Percentiles rank a stretch among this genome's conserved stretches.
phyloP scores from a whole-genome alignment of 2,329 filamentous ascomycete species.

The Hypoxylon sp. region DNA sequence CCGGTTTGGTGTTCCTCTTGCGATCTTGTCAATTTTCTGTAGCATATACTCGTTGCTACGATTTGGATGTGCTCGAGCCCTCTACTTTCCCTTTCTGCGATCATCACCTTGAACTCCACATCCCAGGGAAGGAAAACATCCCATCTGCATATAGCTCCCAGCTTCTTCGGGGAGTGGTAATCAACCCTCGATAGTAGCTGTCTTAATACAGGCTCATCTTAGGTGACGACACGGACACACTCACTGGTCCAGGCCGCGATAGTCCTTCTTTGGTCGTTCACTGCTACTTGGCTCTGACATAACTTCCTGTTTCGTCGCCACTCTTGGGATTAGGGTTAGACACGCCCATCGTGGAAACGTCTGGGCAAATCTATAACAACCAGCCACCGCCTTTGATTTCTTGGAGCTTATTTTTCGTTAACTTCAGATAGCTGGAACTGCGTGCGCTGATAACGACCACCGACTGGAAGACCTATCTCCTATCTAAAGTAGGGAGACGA shows the following conservation, averaged over 20 bases:
- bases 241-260: slow-evolving; percentile 32
- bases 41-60: slow-evolving; percentile 35
- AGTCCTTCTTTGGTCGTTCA: slow-evolving; percentile 25
- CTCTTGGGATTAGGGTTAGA: slow-evolving; percentile 4
- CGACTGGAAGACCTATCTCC: slow-evolving; percentile 2
- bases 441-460: slow-evolving; percentile 9
- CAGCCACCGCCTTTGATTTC: too few relatives aligned
- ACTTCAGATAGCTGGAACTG: too few relatives aligned
- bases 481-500: slow-evolving; percentile 6
- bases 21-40: slow-evolving; percentile 42
- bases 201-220: slow-evolving; percentile 33
- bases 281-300: slow-evolving; percentile 30
- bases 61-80: slow-evolving; percentile 38
- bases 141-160: slow-evolving; percentile 26
- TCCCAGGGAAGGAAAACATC: slow-evolving; percentile 30
- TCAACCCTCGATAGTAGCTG: slow-evolving; percentile 38
- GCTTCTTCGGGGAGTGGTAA: slow-evolving; percentile 32
- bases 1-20: slow-evolving; percentile 35
- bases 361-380: too few relatives aligned
- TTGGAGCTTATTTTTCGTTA: too few relatives aligned
- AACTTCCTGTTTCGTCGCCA: slow-evolving; percentile 24
- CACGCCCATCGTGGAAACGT: too few relatives aligned
- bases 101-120: slow-evolving; percentile 37
- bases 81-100: slow-evolving; percentile 36
- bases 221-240: slow-evolving; percentile 24